Base-by-base conservation (phyloP, 2,329 filamentous ascomycete species). In the Helotiales sp. region DNA sequence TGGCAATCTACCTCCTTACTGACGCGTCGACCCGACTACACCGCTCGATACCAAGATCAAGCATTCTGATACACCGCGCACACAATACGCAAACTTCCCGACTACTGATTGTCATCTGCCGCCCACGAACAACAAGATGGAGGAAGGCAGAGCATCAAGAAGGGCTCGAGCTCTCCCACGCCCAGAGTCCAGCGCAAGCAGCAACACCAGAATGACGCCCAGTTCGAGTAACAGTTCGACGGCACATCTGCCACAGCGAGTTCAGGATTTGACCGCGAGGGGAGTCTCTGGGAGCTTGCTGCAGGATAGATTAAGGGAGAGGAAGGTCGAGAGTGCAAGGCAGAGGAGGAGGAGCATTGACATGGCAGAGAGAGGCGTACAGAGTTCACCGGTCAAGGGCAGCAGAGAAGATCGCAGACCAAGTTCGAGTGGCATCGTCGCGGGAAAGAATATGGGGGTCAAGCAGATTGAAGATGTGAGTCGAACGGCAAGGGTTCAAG, bases 381-480 rank as follows among this genome's bases (percentile, higher is more conserved):
- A 74, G 37, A 77, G 75, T 65, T 78, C 76, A 13, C 76, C 77
- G 3, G 68, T 72, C 3, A 72, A 68, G 59, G 70, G 58, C n/a
- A 58, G 30, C 17, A 57, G 63, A 54, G 61, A 34, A n/a, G 74
- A 77, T 50, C 67, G 71, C 37, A 72, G 74, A 57, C 75, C 77
- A 47, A 76, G 71, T 43, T 76, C 74, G 2, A 73, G 72, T 69
- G 73, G 72, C 8, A 58, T 73, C 22, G 65, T 63, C 24, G 58
- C 62, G 11, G 69, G 83, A 70, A 87, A 84, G 70, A 83, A 83
- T 3, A 81, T 90, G 77, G 89, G 89, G 1, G 79, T 88, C 6
- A 89, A 90, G 75, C 89, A 91, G 72, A 88, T 90, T 81, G 89
- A 92, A 76, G 82, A 88, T 79, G 87, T 89, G 78, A 64, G 82